Conservation (phyloP, 2,329 filamentous ascomycete genomes). For the Fusarium temperatum region DNA sequence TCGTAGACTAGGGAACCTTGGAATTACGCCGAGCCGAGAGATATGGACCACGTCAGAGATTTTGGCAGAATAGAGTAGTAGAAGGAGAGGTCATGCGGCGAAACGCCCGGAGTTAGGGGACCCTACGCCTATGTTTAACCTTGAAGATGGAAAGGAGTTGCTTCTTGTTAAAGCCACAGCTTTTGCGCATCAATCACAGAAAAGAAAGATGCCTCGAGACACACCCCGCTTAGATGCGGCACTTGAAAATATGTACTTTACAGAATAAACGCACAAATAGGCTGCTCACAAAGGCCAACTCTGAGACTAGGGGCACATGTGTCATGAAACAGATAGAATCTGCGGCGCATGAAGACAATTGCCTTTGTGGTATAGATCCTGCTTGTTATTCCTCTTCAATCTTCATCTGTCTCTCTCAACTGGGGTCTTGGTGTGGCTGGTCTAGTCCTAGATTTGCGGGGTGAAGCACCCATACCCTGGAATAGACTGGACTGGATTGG, state of each 20-base stretch:
- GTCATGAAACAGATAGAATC: constrained; percentile 21
- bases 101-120: neutral
- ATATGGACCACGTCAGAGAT: constrained; percentile 22
- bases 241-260: neutral
- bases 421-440: constrained; percentile 3
- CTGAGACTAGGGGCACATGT: constrained; percentile 21
- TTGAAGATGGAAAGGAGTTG: neutral
- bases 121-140: neutral
- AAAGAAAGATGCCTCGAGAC: neutral
- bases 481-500: constrained; percentile 7
- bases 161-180: neutral
- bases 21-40: constrained; percentile 23
- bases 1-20: constrained; percentile 23
- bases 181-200: constrained; percentile 42
- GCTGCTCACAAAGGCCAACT: constrained; percentile 10
- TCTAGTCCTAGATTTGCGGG: constrained; percentile 21
- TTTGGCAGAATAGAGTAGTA: constrained; percentile 3
- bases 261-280: constrained; percentile 44
- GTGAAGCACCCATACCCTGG: constrained; percentile 5
- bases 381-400: neutral
- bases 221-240: constrained; percentile 11
- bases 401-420: neutral
- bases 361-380: constrained; percentile 16
- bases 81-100: constrained; percentile 17
- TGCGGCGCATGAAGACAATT: constrained; percentile 18